Evolutionary conservation across 1,139 yeast species (phyloP).

Genomic region (Spathaspora sp.): DNA sequence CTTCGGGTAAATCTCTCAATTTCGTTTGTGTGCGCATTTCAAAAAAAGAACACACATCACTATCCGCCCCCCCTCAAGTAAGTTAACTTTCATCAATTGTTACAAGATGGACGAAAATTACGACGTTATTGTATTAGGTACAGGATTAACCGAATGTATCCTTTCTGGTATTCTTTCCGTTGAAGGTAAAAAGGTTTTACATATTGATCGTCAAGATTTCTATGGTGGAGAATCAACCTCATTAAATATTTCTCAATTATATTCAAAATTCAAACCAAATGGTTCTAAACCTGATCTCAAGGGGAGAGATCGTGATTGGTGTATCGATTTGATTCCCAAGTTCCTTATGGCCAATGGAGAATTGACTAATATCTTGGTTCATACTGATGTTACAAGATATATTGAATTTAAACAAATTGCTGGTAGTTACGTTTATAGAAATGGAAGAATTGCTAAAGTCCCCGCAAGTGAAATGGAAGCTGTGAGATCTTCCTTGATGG

Average conservation of each 20-base stretch:
- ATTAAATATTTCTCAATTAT: slow-evolving; percentile 60
- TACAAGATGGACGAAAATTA: slow-evolving; percentile 83
- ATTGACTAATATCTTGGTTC: slow-evolving; percentile 89
- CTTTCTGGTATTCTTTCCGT: slow-evolving; percentile 91
- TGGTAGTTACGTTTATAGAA: slow-evolving; percentile 91
- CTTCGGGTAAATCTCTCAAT: no score
- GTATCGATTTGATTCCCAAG: slow-evolving; percentile 94
- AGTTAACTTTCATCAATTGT: not conserved
- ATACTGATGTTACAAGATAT: slow-evolving; percentile 93
- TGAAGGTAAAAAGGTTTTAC: slow-evolving; percentile 88
- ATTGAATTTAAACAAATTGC: slow-evolving; percentile 94
- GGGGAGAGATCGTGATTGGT: slow-evolving; percentile 97
- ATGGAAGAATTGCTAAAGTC: slow-evolving; percentile 89
- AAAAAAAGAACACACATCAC: not conserved
- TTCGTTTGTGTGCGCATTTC: not conserved
- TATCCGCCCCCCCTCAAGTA: not conserved
- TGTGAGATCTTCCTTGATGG: slow-evolving; percentile 87
- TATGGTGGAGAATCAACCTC: slow-evolving; percentile 87
- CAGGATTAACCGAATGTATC: slow-evolving; percentile 95
- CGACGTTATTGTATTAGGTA: slow-evolving; percentile 64
- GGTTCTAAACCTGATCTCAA: slow-evolving; percentile 69
- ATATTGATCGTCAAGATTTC: slow-evolving; percentile 94
- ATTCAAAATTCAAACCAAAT: slow-evolving; percentile 67
- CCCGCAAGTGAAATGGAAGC: slow-evolving; percentile 94
- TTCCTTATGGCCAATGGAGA: slow-evolving; percentile 98